Conservation (phyloP, 169 alveolate genomes). For the Theileria annulata region DNA sequence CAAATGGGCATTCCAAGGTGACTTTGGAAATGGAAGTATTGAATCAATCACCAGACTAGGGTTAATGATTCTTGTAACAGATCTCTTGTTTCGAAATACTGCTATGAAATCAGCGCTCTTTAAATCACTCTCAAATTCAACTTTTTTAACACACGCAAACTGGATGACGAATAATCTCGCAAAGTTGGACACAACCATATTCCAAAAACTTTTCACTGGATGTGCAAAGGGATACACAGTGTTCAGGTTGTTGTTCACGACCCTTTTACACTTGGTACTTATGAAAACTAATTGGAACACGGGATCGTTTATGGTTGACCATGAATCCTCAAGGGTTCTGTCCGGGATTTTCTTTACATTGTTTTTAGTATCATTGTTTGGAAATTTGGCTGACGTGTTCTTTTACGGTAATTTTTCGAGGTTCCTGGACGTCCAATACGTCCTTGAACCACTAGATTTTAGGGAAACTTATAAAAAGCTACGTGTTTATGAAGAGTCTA, state of each 20-base stretch:
- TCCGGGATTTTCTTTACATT: conserved; percentile 11
- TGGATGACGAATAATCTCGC: conserved; percentile 8
- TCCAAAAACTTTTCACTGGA: background rate
- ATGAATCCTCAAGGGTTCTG: conserved; percentile 9
- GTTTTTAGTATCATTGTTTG: conserved; percentile 17
- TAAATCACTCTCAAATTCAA: background rate
- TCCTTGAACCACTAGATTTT: conserved; percentile 39
- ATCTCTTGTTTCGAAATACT: conserved; percentile 9
- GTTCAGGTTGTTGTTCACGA: conserved; percentile 30
- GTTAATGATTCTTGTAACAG: conserved; percentile 8
- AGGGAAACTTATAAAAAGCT: conserved; percentile 37
- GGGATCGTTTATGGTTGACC: conserved; percentile 48
- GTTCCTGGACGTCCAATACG: conserved; percentile 44
- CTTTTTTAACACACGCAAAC: background rate
- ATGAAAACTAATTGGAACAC: conserved; percentile 56
- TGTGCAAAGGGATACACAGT: conserved; percentile 21
- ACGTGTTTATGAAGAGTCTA: conserved; percentile 18
- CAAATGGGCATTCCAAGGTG: conserved; percentile 71
- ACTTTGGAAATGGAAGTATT: conserved; percentile 16
- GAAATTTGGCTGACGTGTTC: conserved; percentile 16
- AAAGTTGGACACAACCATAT: background rate
- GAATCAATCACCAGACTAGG: conserved; percentile 14
- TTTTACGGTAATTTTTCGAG: conserved; percentile 23
- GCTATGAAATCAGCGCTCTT: background rate
- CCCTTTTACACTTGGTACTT: conserved; percentile 37